These are phyloP conservation scores for Termitomyces sp. DNA, from an alignment of 768 basidiomycete genomes.

Conservation along the genomic window DNA sequence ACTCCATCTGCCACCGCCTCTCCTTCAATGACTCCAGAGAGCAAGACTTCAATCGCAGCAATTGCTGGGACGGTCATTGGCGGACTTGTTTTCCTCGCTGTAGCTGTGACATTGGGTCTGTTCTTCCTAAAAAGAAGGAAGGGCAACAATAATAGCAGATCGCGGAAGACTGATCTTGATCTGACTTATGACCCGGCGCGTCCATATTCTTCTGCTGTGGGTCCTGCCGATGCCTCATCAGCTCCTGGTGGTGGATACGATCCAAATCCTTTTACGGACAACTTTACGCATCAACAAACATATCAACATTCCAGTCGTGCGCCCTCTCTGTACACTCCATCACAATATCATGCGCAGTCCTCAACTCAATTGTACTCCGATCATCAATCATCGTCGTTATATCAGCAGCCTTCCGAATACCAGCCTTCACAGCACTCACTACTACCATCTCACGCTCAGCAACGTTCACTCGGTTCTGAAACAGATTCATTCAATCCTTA, in stretches of 20 bases:
- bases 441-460: slow-evolving; percentile 19
- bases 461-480: slow-evolving; percentile 15
- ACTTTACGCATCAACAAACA: slow-evolving; percentile 6
- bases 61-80: slow-evolving; percentile 52
- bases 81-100: slow-evolving; percentile 47
- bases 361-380: slow-evolving; percentile 12
- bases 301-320: slow-evolving; percentile 13
- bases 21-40: slow-evolving; percentile 18
- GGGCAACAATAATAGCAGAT: slow-evolving; percentile 21
- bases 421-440: slow-evolving; percentile 9
- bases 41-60: slow-evolving; percentile 32
- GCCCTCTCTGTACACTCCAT: slow-evolving; percentile 1
- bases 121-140: slow-evolving; percentile 41
- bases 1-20: slow-evolving; percentile 17
- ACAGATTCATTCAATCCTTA: slow-evolving; percentile 22
- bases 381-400: slow-evolving; percentile 17
- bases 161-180: slow-evolving; percentile 31
- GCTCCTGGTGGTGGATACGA: slow-evolving; percentile 7
- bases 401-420: slow-evolving; percentile 14
- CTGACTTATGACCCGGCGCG: slow-evolving; percentile 29
- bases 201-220: slow-evolving; percentile 26
- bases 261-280: slow-evolving; percentile 23
- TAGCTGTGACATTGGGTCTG: slow-evolving; percentile 41
- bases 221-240: slow-evolving; percentile 7
- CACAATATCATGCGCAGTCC: slow-evolving; percentile 1